A percentile compares a stretch with the other conserved stretches of the same genome.
phyloP scores from a whole-genome alignment of 2,329 filamentous ascomycete genomes.

The Claviceps sp. region DNA sequence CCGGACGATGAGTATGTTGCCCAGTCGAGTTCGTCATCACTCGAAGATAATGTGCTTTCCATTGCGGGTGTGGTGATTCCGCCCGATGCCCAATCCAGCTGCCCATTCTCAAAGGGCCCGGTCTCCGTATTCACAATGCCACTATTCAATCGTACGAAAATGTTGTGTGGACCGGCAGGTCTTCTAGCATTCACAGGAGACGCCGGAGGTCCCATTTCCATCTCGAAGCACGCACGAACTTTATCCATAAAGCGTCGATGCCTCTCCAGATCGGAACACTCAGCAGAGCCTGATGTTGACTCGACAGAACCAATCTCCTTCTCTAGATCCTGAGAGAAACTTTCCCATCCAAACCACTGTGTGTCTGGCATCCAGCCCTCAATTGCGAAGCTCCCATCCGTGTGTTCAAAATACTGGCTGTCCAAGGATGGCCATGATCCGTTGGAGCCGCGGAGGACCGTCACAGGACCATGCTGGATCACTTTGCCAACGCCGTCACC shows the following conservation, averaged over 20 bases:
- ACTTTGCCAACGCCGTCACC: not conserved
- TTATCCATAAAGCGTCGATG: conserved; percentile 13
- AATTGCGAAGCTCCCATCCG: conserved; percentile 26
- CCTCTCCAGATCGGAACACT: conserved; percentile 4
- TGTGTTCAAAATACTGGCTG: conserved; percentile 21
- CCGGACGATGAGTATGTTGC: not conserved
- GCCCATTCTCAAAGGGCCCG: conserved; percentile 7
- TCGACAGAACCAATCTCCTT: conserved; percentile 7
- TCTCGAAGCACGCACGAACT: conserved; percentile 28
- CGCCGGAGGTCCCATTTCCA: conserved; percentile 29
- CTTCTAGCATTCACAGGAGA: conserved; percentile 13
- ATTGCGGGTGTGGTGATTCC: not conserved
- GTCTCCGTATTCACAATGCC: conserved; percentile 3
- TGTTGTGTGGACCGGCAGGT: conserved; percentile 18
- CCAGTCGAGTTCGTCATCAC: conserved; percentile 8
- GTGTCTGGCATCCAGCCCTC: conserved; percentile 30
- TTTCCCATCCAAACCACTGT: conserved; percentile 21
- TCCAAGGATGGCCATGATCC: conserved; percentile 21
- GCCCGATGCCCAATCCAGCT: conserved; percentile 10
- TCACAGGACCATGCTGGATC: not conserved
- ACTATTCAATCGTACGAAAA: conserved; percentile 17
- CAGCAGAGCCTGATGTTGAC: not conserved
- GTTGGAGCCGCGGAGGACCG: conserved; percentile 12
- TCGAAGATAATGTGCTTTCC: conserved; percentile 5
- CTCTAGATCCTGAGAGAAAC: conserved; percentile 16